phyloP scores from a whole-genome alignment of 2,329 filamentous ascomycete species.

The Aspergillus aculeatus region DNA sequence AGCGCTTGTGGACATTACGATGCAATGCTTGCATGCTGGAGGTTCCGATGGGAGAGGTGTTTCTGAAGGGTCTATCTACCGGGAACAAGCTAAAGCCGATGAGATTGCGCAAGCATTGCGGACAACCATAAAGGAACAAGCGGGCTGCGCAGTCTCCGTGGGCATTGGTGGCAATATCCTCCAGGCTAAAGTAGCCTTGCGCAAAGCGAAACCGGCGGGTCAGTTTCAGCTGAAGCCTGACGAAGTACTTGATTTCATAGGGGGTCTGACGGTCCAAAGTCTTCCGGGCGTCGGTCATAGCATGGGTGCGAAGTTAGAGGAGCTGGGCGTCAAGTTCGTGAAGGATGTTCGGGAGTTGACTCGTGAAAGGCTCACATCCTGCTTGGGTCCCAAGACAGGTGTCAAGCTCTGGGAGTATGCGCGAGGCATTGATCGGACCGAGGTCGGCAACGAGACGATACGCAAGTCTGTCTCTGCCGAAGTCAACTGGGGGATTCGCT shows the following conservation, averaged over 20 bases:
- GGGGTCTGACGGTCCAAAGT: conserved; percentile 72
- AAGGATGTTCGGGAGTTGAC: conserved; percentile 76
- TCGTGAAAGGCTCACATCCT: conserved; percentile 70
- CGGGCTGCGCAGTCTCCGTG: conserved; percentile 84
- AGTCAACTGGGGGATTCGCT: conserved; percentile 97
- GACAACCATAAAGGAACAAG: conserved; percentile 67
- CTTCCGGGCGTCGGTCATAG: conserved; percentile 92
- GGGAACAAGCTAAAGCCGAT: conserved; percentile 77
- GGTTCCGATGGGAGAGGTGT: conserved; percentile 65
- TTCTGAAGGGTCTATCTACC: conserved; percentile 67
- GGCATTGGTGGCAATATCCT: conserved; percentile 90
- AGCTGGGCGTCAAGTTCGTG: conserved; percentile 77
- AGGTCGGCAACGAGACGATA: conserved; percentile 80
- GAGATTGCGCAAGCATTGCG: conserved; percentile 68
- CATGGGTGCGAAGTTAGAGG: conserved; percentile 82
- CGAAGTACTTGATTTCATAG: conserved; percentile 73
- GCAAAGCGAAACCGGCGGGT: conserved; percentile 90
- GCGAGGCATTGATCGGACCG: conserved; percentile 77
- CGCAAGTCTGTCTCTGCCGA: conserved; percentile 96
- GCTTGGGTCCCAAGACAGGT: conserved; percentile 87
- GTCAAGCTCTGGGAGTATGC: conserved; percentile 88
- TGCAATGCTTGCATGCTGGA: conserved; percentile 63
- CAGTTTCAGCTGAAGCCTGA: conserved; percentile 86
- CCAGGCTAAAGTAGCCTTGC: conserved; percentile 83
- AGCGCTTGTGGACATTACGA: conserved; percentile 80